Conservation (phyloP, 2,329 filamentous ascomycete genomes). For the Xylariaceae sp. region DNA sequence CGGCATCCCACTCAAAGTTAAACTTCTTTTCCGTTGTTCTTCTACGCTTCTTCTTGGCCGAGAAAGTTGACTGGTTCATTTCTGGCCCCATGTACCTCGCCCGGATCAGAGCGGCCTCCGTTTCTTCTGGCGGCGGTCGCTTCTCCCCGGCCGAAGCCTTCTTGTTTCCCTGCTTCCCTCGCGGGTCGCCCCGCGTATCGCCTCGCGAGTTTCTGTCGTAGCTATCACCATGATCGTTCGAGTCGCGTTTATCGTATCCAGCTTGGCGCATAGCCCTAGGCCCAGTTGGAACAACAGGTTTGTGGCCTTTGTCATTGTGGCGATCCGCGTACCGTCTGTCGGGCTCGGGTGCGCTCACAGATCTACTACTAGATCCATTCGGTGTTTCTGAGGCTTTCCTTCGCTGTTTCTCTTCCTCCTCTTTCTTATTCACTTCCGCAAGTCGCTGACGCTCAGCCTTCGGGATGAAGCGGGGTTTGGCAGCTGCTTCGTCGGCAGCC, state of each 20-base stretch:
- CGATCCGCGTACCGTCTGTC: conserved; percentile 35
- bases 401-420: conserved; percentile 58
- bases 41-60: conserved; percentile 92
- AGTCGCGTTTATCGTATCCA: conserved; percentile 45
- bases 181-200: conserved; percentile 42
- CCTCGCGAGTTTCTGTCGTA: background rate
- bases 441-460: conserved; percentile 74
- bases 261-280: conserved; percentile 67
- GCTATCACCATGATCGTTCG: conserved; percentile 40
- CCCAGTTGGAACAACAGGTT: conserved; percentile 63
- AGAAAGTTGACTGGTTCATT: conserved; percentile 80
- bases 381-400: conserved; percentile 35
- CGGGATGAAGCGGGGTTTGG: conserved; percentile 82
- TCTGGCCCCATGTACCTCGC: conserved; percentile 91
- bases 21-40: conserved; percentile 95
- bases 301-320: conserved; percentile 30
- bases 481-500: conserved; percentile 78
- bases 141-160: conserved; percentile 28
- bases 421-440: conserved; percentile 70
- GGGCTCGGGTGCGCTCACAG: conserved; percentile 35
- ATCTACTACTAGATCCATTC: conserved; percentile 12
- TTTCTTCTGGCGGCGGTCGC: conserved; percentile 51
- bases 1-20: conserved; percentile 96
- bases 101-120: conserved; percentile 74
- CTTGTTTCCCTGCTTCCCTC: conserved; percentile 25